phyloP scores from a whole-genome alignment of 495 filamentous ascomycete species.

The Lasiosphaeria ovina region DNA sequence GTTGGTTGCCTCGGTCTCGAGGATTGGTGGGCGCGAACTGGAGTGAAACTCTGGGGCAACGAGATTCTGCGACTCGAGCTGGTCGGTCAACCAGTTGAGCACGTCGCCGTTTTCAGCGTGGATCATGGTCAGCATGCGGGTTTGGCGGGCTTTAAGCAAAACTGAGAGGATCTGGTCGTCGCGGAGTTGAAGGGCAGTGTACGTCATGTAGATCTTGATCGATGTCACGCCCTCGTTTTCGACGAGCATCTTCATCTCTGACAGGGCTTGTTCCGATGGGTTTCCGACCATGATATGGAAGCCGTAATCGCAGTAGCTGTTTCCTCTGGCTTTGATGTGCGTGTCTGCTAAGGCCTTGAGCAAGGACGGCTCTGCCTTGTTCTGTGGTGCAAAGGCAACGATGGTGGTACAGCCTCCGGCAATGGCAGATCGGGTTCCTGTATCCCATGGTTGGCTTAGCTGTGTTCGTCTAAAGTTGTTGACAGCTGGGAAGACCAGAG shows the following conservation, averaged over 20 bases:
- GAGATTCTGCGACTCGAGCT: constrained; percentile 42
- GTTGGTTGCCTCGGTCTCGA: constrained; percentile 59
- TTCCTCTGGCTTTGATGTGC: constrained; percentile 43
- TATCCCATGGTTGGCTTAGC: background rate
- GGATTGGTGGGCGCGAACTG: constrained; percentile 50
- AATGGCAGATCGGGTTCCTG: constrained; percentile 55
- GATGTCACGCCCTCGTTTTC: constrained; percentile 51
- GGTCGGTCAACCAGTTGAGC: constrained; percentile 48
- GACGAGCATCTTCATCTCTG: constrained; percentile 42
- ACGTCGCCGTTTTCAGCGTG: constrained; percentile 61
- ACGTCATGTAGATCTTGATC: constrained; percentile 66
- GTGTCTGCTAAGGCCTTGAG: constrained; percentile 47
- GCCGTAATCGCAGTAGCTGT: constrained; percentile 59
- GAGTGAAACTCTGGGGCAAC: constrained; percentile 57
- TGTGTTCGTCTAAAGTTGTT: background rate
- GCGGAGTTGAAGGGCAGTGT: constrained; percentile 53
- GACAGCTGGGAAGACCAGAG: background rate
- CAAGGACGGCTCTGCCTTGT: constrained; percentile 48
- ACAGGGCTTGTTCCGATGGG: constrained; percentile 42
- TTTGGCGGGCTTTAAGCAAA: constrained; percentile 45
- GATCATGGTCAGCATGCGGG: constrained; percentile 58
- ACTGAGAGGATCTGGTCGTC: constrained; percentile 58
- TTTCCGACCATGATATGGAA: constrained; percentile 60
- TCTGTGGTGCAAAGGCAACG: constrained; percentile 57
- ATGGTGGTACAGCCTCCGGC: constrained; percentile 62